Base-by-base conservation (phyloP, 345 rosid species). In the Geranium brycei region DNA sequence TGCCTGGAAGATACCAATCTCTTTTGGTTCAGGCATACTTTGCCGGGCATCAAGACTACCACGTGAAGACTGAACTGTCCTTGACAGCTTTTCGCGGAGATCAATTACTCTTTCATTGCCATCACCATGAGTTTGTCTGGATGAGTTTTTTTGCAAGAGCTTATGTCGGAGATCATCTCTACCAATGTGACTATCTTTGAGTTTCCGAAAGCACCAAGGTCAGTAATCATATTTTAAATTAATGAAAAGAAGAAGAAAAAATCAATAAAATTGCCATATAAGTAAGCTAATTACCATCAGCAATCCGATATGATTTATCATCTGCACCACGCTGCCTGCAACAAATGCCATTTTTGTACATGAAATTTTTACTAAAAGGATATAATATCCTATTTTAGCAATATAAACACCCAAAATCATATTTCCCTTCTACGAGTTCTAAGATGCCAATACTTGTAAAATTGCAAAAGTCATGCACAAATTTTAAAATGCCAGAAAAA, bases 131-230 rank as follows among this genome's bases (percentile, higher is more conserved):
- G 28, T 23, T 23, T 23, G 28, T 73, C 80, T 83, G 78, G 67
- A 71, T 3, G 64, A 73, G 62, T 76, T 88, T 68, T 88, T 93
- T 76, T 71, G 87, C 83, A 87, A 56, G 72, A 93, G 87, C 72
- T 90, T 90, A 66, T 73, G 70, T 28, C 99, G 88, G 18, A 93
- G 95, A 76, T 93, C 99, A 72, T 78, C 79, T 77, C 73, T 79
- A 68, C 83, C 82, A 60, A 93, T 71, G 72, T 60, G 82, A 71
- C 64, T 66, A 80, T 81, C 97, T 93, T 78, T 60, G 65, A 64
- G 68, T 63, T 70, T 28, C 62, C 61, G 77, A 75, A 78, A 57
- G 70, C 35, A 66, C 56, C 60, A 59, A 55, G 63, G 69, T 83
- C 68, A 85, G 80, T 71, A 73, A 77, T 70, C 64, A 62, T 30